Evolutionary conservation across 2,329 filamentous ascomycete genomes (phyloP), one percentile per base, ranked within the genome.

Genomic region (Fusarium coffeatum): DNA sequence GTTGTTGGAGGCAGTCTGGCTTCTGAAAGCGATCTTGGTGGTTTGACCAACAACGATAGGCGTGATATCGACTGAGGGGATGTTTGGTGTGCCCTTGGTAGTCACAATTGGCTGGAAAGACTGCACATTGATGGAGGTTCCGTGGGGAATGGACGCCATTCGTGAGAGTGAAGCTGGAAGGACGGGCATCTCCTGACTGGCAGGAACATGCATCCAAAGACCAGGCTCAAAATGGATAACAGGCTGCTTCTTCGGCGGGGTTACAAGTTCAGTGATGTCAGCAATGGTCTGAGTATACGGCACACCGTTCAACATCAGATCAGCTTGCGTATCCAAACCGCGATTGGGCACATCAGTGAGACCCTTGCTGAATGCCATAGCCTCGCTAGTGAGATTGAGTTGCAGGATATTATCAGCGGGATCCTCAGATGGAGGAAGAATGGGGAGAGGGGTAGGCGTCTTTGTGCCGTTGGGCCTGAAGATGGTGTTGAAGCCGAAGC

Each of bases 81-180:
- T 69, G 1, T 15, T 27, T 8, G 75, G 77, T 5, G 64, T 56
- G 7, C 71, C 74, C 9, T 62, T 59, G 8, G 57, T 22, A 45
- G 67, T 68, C 9, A 27, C 48, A 3, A 62, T 58, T 4, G 76
- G 72, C 10, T 59, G 62, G 12, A 79, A 69, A 20, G 74, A 66
- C 65, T 82, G 81, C 3, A 79, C 78, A 40, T 83, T 83, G 74
- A 83, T 82, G 9, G 80, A 81, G 0, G 81, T 82, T 23, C 80
- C 81, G 55, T 83, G 81, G 1, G 81, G 82, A 27, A 82, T 83
- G 4, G 79, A 80, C 6, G 73, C 82, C 80, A 83, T 81, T 25
- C 81, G 80, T 1, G 68, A 64, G 4, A 79, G 69, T 0, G 78
- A 76, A 3, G 76, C 73, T 0, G 53, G 30, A 15, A 76, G 66